Conservation (phyloP, 257 asterid genomes). For the Solanum arcanum region DNA sequence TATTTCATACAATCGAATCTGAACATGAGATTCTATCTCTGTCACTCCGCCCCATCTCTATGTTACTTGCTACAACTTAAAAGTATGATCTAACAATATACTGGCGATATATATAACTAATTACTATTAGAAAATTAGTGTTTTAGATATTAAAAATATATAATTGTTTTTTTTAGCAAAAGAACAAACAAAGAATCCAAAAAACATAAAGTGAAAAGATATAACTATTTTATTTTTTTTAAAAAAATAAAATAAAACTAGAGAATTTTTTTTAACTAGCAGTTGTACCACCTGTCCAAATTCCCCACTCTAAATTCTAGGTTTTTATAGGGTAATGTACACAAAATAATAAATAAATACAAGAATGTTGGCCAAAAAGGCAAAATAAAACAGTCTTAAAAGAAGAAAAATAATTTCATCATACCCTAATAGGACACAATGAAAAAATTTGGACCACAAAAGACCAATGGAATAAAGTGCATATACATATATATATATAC, state of each 20-base stretch:
- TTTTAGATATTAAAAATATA: not conserved
- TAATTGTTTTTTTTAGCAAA: not conserved
- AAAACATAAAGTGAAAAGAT: not conserved
- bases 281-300: not conserved
- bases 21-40: not conserved
- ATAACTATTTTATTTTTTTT: not conserved
- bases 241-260: not conserved
- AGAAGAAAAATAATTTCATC: conserved; percentile 6
- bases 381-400: conserved; percentile 36
- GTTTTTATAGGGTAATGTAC: not conserved
- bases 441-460: conserved; percentile 19
- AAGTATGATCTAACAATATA: too few relatives aligned
- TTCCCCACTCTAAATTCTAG: not conserved
- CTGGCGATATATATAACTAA: not conserved
- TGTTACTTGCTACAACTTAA: too few relatives aligned
- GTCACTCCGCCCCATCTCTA: too few relatives aligned
- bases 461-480: conserved; percentile 15
- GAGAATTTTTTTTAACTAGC: not conserved
- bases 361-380: conserved; percentile 14
- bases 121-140: not conserved
- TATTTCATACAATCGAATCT: not conserved
- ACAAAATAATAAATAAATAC: not conserved
- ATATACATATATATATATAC: not conserved
- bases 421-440: conserved; percentile 25
- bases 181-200: not conserved